Base-by-base conservation (phyloP, 345 rosid species). In the Dimocarpus longan region DNA sequence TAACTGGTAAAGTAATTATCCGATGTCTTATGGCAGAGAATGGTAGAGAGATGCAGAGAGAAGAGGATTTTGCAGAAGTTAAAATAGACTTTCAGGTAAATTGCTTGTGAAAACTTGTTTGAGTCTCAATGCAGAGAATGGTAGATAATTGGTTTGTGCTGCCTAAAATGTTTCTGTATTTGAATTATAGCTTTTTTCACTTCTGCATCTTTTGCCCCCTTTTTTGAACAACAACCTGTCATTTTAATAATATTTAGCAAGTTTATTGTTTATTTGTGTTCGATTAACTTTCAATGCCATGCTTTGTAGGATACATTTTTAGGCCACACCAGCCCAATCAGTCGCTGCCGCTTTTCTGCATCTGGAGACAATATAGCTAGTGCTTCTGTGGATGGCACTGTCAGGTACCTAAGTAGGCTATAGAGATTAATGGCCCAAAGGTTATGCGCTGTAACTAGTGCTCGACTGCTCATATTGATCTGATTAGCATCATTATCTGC, bases 291-390 rank as follows among this genome's bases (percentile, higher is more conserved):
- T 28, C 8, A 62, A 39, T 66, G 66, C 68, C 42, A 44, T 75
- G 81, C 52, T 57, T 72, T 83, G 56, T 59, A 91, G 95, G 93
- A 91, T 74, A 88, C 92, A 22, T 91, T 91, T 88, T 76, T 91
- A 76, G 95, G 95, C 76, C 93, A 90, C 82, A 90, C 95, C 19
- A 91, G 91, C 79, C 89, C 93, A 71, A 90, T 91, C 78, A 87
- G 91, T 50, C 75, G 92, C 28, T 91, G 92, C 80, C 89, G 91
- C 57, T 90, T 90, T 88, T 91, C 95, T 82, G 92, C 92, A 63
- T 88, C 95, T 75, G 95, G 95, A 68, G 84, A 86, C 87, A 90
- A 91, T 76, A 90, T 91, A 78, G 93, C 93, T 71, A 91, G 93
- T 82, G 95, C 95, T 75, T 91, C 95, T 63, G 84, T 79, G 71